Evolutionary conservation across 345 rosid genomes (phyloP).

Genomic region (Camelina laxa): DNA sequence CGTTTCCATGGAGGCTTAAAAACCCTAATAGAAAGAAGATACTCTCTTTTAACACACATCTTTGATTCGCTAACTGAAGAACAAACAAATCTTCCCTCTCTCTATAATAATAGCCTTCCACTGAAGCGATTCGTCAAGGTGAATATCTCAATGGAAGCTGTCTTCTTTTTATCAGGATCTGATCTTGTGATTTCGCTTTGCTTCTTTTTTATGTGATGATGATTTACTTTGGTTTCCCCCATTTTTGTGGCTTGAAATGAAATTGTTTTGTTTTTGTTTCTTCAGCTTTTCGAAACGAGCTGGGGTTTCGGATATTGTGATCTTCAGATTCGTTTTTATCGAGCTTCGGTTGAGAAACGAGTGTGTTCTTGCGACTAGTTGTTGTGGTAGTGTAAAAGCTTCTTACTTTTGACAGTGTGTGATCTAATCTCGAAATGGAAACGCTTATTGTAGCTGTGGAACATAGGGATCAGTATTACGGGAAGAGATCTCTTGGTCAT

Average conservation of each 20-base stretch:
- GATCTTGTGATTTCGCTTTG: neutral
- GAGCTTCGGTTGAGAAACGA: conserved; percentile 18
- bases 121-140: conserved; percentile 30
- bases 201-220: neutral
- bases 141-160: conserved; percentile 23
- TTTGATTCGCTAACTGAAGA: conserved; percentile 9
- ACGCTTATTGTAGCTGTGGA: conserved; percentile 72
- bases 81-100: neutral
- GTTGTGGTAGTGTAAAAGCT: neutral
- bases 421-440: conserved; percentile 59
- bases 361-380: conserved; percentile 22
- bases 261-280: conserved; percentile 14
- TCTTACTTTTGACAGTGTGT: conserved; percentile 10
- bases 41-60: neutral
- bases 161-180: neutral
- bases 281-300: conserved; percentile 34
- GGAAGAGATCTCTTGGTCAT: conserved; percentile 47
- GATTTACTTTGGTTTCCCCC: conserved; percentile 29
- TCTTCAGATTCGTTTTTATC: neutral
- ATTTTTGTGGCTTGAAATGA: neutral
- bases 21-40: conserved; percentile 27
- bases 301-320: conserved; percentile 15
- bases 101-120: too few relatives aligned
- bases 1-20: conserved; percentile 38
- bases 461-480: conserved; percentile 66